phyloP scores from a whole-genome alignment of 179 eudicot genomes.

The Beta macrorhiza region DNA sequence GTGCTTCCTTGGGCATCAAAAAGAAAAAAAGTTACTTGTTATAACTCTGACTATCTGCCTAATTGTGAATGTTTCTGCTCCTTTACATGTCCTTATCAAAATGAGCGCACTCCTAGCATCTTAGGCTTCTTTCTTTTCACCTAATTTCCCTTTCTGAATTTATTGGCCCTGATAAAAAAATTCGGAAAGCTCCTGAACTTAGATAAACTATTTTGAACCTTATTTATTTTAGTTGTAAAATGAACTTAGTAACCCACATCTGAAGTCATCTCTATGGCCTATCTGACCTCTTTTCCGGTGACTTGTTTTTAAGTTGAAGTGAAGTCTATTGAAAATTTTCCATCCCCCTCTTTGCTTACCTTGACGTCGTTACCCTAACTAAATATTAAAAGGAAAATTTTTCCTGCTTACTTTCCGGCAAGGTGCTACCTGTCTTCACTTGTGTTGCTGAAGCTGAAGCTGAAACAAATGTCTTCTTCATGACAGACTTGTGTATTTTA shows the following conservation, averaged over 20 bases:
- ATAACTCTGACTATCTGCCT: background rate
- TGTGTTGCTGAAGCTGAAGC: constrained; percentile 5
- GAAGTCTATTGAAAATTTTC: background rate
- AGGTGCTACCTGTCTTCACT: background rate
- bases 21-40: background rate
- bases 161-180: too few relatives aligned
- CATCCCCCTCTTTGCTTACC: background rate
- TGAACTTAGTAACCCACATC: background rate
- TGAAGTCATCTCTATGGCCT: background rate
- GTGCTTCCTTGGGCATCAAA: background rate
- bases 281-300: background rate
- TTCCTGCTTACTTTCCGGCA: background rate
- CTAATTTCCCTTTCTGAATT: background rate
- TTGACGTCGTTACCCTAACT: too few relatives aligned
- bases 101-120: background rate
- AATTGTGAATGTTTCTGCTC: background rate
- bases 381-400: background rate
- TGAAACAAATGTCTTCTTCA: background rate
- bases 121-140: background rate
- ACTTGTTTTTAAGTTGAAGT: background rate
- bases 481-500: constrained; percentile 13
- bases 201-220: background rate
- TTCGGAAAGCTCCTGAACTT: background rate
- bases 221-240: background rate
- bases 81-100: background rate